Conservation (phyloP, 306 rosid species). For the Medicago lupulina region DNA sequence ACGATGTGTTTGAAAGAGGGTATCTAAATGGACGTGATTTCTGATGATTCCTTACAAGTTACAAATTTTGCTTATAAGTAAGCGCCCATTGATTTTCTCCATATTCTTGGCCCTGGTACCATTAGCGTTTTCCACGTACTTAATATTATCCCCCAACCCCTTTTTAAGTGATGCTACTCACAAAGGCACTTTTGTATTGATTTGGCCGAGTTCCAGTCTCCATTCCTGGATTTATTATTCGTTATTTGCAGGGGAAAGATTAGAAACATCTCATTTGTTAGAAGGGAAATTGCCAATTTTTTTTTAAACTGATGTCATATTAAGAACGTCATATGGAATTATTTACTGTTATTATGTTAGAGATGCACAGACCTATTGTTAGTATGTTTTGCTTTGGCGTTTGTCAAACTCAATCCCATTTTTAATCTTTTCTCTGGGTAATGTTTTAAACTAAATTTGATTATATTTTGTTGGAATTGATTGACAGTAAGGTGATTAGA, state of each 20-base stretch:
- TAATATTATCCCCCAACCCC: conserved; percentile 25
- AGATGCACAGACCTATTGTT: not conserved
- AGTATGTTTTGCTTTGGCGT: not conserved
- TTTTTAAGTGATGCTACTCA: conserved; percentile 28
- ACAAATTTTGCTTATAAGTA: conserved; percentile 23
- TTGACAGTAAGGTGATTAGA: not conserved
- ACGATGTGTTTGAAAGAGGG: conserved; percentile 78
- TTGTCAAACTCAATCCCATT: not conserved
- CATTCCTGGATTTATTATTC: conserved; percentile 7
- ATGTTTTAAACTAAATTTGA: not conserved
- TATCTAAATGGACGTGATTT: conserved; percentile 49
- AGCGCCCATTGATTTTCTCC: conserved; percentile 34
- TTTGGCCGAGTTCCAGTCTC: conserved; percentile 29
- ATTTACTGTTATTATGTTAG: conserved; percentile 4
- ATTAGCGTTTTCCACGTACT: conserved; percentile 15
- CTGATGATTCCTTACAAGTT: conserved; percentile 41
- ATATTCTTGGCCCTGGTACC: conserved; percentile 28
- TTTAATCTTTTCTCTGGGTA: not conserved
- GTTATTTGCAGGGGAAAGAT: not conserved
- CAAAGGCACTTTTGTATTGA: conserved; percentile 6
- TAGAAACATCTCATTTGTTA: not conserved
- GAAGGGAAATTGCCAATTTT: not conserved
- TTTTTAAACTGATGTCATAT: not conserved
- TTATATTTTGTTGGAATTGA: not conserved
- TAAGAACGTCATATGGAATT: not conserved